Percentiles rank a stretch among this genome's conserved stretches.
Conservation (phyloP, 2,329 filamentous ascomycete species). For the Talaromyces sp. region DNA sequence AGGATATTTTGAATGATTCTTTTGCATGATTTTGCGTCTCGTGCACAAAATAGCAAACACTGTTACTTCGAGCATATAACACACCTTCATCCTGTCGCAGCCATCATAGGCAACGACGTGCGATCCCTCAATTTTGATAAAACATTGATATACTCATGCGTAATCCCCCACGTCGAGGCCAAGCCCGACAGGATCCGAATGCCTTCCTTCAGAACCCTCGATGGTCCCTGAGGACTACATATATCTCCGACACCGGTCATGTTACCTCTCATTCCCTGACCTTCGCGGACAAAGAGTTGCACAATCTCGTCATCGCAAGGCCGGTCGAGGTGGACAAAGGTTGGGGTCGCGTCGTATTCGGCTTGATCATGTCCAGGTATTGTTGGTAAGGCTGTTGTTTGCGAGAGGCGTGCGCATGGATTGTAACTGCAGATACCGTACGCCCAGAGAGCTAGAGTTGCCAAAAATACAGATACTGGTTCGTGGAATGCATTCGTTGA, state of each 20-base stretch:
- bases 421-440: constrained; percentile 38
- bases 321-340: constrained; percentile 53
- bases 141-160: constrained; percentile 32
- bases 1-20: background rate
- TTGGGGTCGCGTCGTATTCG: constrained; percentile 30
- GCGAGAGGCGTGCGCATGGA: constrained; percentile 23
- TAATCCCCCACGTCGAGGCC: constrained; percentile 34
- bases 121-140: constrained; percentile 22
- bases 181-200: constrained; percentile 35
- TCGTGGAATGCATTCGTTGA: constrained; percentile 50
- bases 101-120: background rate
- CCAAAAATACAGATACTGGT: constrained; percentile 45
- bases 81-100: background rate
- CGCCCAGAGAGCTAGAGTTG: constrained; percentile 49
- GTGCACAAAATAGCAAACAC: background rate
- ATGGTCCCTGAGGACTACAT: constrained; percentile 37
- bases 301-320: constrained; percentile 58
- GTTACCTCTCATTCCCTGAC: constrained; percentile 49
- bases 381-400: constrained; percentile 20
- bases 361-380: constrained; percentile 12
- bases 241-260: constrained; percentile 55
- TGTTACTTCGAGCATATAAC: background rate
- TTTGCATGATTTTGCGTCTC: background rate
- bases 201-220: constrained; percentile 38
- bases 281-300: constrained; percentile 53